Evolutionary conservation across 2,329 filamentous ascomycete genomes (phyloP), one percentile per base, ranked within the genome.

Genomic region (Metarhizium guizhouense): DNA sequence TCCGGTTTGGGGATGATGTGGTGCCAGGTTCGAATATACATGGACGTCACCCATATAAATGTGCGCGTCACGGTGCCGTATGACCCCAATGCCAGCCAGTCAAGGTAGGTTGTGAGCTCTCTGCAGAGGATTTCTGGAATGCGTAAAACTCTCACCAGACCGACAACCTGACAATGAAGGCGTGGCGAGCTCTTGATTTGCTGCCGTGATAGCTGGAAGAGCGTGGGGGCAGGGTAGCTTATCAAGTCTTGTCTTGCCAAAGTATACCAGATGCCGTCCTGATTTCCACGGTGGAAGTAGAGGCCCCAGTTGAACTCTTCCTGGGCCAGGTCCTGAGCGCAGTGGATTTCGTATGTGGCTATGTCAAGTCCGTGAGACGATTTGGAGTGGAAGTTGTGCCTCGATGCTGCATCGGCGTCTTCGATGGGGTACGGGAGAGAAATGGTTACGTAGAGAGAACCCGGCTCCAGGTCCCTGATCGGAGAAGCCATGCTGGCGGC

Each of bases 271-370:
- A 62, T 64, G 25, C 68, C 64, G 36, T 64, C 57, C 29, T 58
- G 57, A 25, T 59, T 57, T 47, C 54, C 55, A 42, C 64, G 64
- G 53, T 72, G 66, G 58, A 63, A 68, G 59, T 72, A 72, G 50
- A 72, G 55, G n/a, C 68, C 69, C 70, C 69, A 72, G 59, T 63
- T 61, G 50, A 72, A 71, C 47, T 71, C 65, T 43, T 68, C 65
- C 6, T 57, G 58, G 4, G 56, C 62, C 20, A 58, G 52, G 25
- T 61, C 59, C 36, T 61, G 49, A 6, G 62, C 49, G n/a, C 59
- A 60, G 20, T 43, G 54, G 11, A 58, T 59, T 29, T 66, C 61
- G 47, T 66, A 59, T 4, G 54, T 56, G n/a, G 52, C 57, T 6
- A 58, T 52, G 25, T 57, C 56, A 6, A 64, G 54, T 34, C 58